phyloP scores from a whole-genome alignment of 140 eudicot species.

The Ambrosia hybrid region DNA sequence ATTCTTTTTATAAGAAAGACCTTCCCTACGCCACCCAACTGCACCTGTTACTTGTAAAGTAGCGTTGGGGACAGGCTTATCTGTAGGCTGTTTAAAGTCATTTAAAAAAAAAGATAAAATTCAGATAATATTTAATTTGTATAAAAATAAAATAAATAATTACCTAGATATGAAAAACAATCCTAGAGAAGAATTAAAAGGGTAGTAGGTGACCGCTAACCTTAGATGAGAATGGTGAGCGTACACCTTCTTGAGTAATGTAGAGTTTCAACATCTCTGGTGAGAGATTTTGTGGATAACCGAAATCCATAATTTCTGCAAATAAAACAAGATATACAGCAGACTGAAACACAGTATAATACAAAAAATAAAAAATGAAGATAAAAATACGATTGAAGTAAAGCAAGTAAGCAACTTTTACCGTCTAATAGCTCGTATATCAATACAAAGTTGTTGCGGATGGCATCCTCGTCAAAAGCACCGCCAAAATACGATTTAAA shows the following conservation, averaged over 20 bases:
- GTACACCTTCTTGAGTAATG: slow-evolving; percentile 41
- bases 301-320: slow-evolving; percentile 9
- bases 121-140: slow-evolving; percentile 23
- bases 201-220: slow-evolving; percentile 34
- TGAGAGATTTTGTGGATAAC: slow-evolving; percentile 97
- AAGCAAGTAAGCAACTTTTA: slow-evolving; percentile 26
- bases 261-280: slow-evolving; percentile 95
- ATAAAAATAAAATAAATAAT: not conserved
- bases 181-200: not conserved
- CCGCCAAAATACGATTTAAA: slow-evolving; percentile 98
- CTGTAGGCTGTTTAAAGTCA: slow-evolving; percentile 56
- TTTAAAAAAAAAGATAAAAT: not conserved
- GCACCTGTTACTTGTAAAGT: slow-evolving; percentile 99
- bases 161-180: too few species aligned
- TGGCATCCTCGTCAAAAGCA: slow-evolving; percentile 96
- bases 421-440: slow-evolving; percentile 94
- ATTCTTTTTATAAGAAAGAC: slow-evolving; percentile 88
- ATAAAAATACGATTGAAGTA: not conserved
- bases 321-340: not conserved
- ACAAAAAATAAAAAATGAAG: not conserved
- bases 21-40: slow-evolving; percentile 99
- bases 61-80: slow-evolving; percentile 95
- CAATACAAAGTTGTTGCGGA: slow-evolving; percentile 93
- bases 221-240: slow-evolving; percentile 93
- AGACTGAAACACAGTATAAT: slow-evolving; percentile 2